These are phyloP conservation scores for Camelina laxa DNA, from an alignment of 345 rosid genomes.

Conservation along the genomic window DNA sequence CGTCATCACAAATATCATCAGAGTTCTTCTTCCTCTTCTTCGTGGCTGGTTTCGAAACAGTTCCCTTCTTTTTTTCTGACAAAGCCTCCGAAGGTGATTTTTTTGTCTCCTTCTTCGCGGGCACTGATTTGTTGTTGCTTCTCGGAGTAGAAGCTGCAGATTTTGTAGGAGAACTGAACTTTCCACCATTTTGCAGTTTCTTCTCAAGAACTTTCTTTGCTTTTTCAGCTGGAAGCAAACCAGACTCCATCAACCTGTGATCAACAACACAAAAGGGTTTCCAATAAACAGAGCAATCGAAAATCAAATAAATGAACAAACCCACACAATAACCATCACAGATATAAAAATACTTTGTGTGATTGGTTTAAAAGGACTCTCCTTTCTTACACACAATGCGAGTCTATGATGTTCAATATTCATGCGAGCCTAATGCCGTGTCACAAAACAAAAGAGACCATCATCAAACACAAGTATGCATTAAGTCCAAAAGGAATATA, in stretches of 20 bases:
- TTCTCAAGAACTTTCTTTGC: constrained; percentile 73
- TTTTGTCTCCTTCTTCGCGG: constrained; percentile 43
- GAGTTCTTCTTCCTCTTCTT: constrained; percentile 62
- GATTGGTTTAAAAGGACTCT: constrained; percentile 9
- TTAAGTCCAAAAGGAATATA: not conserved
- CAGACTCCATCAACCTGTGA: constrained; percentile 97
- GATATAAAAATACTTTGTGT: not conserved
- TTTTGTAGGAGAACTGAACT: constrained; percentile 63
- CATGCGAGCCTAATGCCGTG: constrained; percentile 14
- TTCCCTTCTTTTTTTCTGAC: constrained; percentile 54
- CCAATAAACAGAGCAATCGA: constrained; percentile 1
- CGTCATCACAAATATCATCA: constrained; percentile 56
- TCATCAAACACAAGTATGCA: constrained; percentile 10
- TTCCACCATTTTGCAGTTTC: constrained; percentile 65
- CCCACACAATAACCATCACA: too few species aligned
- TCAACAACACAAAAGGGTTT: constrained; percentile 12
- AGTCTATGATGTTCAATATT: not conserved
- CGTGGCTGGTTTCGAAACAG: constrained; percentile 52
- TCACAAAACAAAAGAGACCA: constrained; percentile 12
- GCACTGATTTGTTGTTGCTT: constrained; percentile 46
- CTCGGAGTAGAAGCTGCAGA: constrained; percentile 48
- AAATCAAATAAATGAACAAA: not conserved
- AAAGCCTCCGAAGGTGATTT: constrained; percentile 43
- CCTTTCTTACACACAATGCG: not conserved
- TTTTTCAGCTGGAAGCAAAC: constrained; percentile 70